Evolutionary conservation across 306 rosid genomes (phyloP).

Genomic region (Quercus engelmannii): DNA sequence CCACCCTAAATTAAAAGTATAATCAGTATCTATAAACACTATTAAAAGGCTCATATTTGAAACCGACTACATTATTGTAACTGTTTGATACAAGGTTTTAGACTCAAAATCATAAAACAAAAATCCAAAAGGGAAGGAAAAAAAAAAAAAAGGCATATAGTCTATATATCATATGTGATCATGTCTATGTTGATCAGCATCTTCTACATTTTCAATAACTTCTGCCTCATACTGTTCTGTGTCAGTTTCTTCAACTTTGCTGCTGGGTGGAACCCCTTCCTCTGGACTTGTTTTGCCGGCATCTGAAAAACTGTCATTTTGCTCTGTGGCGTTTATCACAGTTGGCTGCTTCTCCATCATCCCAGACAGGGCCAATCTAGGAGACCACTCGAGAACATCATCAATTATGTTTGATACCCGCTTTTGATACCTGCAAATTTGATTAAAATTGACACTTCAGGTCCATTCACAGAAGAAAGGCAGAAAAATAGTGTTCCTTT

Average conservation of each 20-base stretch:
- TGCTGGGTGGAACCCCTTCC: conserved; percentile 31
- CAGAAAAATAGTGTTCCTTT: not conserved
- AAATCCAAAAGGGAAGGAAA: not conserved
- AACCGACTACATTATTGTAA: conserved; percentile 36
- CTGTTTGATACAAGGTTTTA: conserved; percentile 52
- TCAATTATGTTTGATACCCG: conserved; percentile 93
- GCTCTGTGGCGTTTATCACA: conserved; percentile 57
- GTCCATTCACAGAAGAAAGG: not conserved
- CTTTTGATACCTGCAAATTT: conserved; percentile 71
- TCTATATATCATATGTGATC: conserved; percentile 37
- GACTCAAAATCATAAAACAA: conserved; percentile 45
- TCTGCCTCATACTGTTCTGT: conserved; percentile 44
- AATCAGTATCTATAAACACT: not conserved
- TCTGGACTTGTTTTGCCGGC: conserved; percentile 35
- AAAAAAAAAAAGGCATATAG: conserved; percentile 13
- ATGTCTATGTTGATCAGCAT: conserved; percentile 51
- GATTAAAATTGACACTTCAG: conserved; percentile 8
- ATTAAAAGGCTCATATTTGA: conserved; percentile 1
- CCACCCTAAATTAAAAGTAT: not conserved
- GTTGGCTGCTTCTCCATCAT: conserved; percentile 91
- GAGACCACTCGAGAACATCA: conserved; percentile 97
- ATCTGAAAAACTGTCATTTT: conserved; percentile 30
- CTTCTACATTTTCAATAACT: conserved; percentile 32
- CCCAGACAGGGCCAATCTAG: conserved; percentile 89
- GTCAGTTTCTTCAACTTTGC: conserved; percentile 30